These are phyloP conservation scores for Boletus rubescentipes DNA, from an alignment of 768 basidiomycete species.

Conservation along the genomic window DNA sequence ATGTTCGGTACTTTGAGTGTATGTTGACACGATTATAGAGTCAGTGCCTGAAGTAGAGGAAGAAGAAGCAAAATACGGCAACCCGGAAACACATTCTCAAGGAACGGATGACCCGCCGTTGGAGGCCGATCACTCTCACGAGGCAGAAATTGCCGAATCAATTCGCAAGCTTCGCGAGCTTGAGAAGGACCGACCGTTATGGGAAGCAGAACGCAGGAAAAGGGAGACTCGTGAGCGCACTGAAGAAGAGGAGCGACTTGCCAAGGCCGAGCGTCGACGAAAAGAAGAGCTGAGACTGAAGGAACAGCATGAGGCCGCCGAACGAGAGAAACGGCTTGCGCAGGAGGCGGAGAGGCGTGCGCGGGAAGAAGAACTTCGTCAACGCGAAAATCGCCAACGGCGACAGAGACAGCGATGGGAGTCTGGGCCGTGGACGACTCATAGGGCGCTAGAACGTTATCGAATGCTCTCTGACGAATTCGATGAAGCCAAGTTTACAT, in stretches of 20 bases:
- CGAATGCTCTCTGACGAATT: slow-evolving; percentile 58
- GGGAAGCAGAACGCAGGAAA: slow-evolving; percentile 53
- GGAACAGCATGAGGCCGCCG: slow-evolving; percentile 26
- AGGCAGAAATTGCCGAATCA: slow-evolving; percentile 56
- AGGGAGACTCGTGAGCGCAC: slow-evolving; percentile 43
- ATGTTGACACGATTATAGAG: slow-evolving; percentile 10
- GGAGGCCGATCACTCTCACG: slow-evolving; percentile 40
- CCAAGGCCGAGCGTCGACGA: slow-evolving; percentile 34
- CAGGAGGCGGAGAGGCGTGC: slow-evolving; percentile 32
- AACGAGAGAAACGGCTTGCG: slow-evolving; percentile 21
- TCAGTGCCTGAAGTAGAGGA: slow-evolving; percentile 13
- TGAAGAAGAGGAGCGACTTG: slow-evolving; percentile 41
- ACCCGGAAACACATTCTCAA: slow-evolving; percentile 5
- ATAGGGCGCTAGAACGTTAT: slow-evolving; percentile 72
- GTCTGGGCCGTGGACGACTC: slow-evolving; percentile 59
- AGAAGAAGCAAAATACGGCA: slow-evolving; percentile 3
- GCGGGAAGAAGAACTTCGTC: slow-evolving; percentile 36
- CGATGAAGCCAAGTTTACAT: slow-evolving; percentile 56
- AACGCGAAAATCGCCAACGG: slow-evolving; percentile 41
- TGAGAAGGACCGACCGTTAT: slow-evolving; percentile 59
- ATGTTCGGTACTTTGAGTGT: not conserved
- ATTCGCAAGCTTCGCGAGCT: slow-evolving; percentile 67
- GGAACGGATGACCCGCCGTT: not conserved
- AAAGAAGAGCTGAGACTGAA: slow-evolving; percentile 29
- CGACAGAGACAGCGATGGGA: slow-evolving; percentile 56